Conservation (phyloP, 23 red algal genomes). For the Cyanidioschyzon merolae region DNA sequence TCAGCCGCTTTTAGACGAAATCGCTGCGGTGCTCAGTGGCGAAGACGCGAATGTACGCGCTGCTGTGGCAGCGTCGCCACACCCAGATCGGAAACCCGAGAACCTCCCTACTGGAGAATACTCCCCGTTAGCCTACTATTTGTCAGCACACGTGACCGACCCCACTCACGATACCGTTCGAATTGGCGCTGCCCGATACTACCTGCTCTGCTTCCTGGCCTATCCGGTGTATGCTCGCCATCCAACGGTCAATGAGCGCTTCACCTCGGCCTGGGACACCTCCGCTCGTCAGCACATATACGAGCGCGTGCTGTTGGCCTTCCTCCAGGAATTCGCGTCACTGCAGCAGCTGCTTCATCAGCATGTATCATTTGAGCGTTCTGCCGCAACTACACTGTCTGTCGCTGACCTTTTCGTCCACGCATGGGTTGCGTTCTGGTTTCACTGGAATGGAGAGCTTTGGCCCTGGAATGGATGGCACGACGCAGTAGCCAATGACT, state of each 20-base stretch:
- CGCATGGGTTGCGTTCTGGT: not conserved
- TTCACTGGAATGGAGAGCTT: conserved; percentile 13
- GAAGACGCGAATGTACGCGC: not conserved
- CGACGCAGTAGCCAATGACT: not conserved
- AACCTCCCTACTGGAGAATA: not conserved
- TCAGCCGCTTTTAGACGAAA: not conserved
- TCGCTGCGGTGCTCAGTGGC: not conserved
- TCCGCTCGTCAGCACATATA: not conserved
- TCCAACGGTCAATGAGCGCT: not conserved
- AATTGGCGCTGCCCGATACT: conserved; percentile 6
- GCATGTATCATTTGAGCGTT: not conserved
- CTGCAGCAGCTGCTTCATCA: not conserved
- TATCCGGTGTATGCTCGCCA: not conserved
- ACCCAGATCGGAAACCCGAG: not conserved
- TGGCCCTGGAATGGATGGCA: not conserved
- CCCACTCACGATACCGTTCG: not conserved
- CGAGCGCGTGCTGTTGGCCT: conserved; percentile 4
- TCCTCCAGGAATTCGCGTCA: not conserved
- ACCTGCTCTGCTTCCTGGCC: conserved; percentile 10
- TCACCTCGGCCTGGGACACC: not conserved
- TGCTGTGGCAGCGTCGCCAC: not conserved
- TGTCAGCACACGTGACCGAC: not conserved
- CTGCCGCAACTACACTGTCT: not conserved
- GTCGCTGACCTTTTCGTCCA: not conserved
- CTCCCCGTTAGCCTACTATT: not conserved